Conservation (phyloP, 1,139 yeast genomes). For the Yamadazyma diospyri region DNA sequence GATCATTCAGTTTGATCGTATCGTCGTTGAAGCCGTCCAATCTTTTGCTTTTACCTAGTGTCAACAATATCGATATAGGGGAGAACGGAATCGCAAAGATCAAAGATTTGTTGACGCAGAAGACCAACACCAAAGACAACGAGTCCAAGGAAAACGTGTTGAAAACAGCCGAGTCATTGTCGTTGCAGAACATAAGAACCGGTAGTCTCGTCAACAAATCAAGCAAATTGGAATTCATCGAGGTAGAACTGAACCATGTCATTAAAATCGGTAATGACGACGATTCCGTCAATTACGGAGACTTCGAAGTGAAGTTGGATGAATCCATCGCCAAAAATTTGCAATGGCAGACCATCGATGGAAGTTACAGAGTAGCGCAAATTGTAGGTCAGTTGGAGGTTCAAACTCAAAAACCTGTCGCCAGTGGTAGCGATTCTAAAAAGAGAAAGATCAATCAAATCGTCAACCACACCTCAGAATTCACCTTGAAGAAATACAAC, state of each 20-base stretch:
- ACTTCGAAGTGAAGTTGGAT: constrained; percentile 71
- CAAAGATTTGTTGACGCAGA: constrained; percentile 30
- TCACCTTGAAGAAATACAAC: constrained; percentile 31
- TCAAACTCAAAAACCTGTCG: constrained; percentile 22
- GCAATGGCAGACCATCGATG: constrained; percentile 82
- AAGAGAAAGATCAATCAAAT: constrained; percentile 26
- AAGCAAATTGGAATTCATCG: constrained; percentile 27
- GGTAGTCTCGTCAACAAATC: constrained; percentile 15
- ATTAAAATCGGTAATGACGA: constrained; percentile 52
- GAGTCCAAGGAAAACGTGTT: constrained; percentile 22
- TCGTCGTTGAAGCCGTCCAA: constrained; percentile 79
- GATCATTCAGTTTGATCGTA: constrained; percentile 77
- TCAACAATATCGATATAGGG: constrained; percentile 23
- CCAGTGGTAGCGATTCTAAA: constrained; percentile 10
- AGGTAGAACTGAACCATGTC: constrained; percentile 37
- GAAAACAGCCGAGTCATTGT: constrained; percentile 29
- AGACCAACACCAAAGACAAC: constrained; percentile 22
- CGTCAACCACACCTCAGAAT: constrained; percentile 34
- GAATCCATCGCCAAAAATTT: constrained; percentile 59
- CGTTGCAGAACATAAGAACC: constrained; percentile 33
- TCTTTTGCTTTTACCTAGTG: constrained; percentile 55
- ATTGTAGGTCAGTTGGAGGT: constrained; percentile 67
- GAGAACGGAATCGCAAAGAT: constrained; percentile 29
- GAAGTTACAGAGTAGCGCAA: constrained; percentile 80
- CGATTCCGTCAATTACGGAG: constrained; percentile 43